These are phyloP conservation scores for Liriodendron chinense DNA, from an alignment of 164 flowering plant species.

Conservation along the genomic window DNA sequence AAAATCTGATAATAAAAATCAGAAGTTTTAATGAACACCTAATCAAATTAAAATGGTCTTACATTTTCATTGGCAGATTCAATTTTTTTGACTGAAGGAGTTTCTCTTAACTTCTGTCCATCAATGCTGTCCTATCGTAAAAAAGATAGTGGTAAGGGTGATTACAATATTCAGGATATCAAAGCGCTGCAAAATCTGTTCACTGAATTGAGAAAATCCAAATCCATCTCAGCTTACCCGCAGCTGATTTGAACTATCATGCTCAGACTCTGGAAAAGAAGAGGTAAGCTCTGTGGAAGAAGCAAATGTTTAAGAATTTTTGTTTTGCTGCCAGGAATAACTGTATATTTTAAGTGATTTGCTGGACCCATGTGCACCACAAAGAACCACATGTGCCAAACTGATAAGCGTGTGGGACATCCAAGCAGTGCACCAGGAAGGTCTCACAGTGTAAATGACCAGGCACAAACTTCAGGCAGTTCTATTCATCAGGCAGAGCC, in stretches of 20 bases:
- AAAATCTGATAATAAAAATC: background rate
- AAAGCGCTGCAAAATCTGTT: background rate
- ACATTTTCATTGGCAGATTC: slow-evolving; percentile 38
- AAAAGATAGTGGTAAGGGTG: background rate
- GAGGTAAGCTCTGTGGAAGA: slow-evolving; percentile 39
- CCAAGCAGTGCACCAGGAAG: background rate
- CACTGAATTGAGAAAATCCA: background rate
- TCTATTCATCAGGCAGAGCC: background rate
- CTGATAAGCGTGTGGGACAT: too few species aligned
- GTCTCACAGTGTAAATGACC: background rate
- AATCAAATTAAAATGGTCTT: slow-evolving; percentile 16
- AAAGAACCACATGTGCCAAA: too few species aligned
- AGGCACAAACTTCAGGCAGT: background rate
- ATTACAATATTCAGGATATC: background rate
- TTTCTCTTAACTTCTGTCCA: slow-evolving; percentile 18
- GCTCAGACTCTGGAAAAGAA: slow-evolving; percentile 32
- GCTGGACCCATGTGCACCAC: too few species aligned
- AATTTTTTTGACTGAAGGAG: slow-evolving; percentile 18
- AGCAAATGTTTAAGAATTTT: background rate
- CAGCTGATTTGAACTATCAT: slow-evolving; percentile 24
- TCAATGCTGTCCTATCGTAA: slow-evolving; percentile 36
- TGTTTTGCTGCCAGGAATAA: background rate
- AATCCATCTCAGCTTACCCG: slow-evolving; percentile 31
- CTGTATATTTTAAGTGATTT: too few species aligned
- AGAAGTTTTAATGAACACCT: background rate